Evolutionary conservation across 768 basidiomycete species (phyloP), one percentile per base, ranked within the genome.

Genomic region (Suillus americanus): DNA sequence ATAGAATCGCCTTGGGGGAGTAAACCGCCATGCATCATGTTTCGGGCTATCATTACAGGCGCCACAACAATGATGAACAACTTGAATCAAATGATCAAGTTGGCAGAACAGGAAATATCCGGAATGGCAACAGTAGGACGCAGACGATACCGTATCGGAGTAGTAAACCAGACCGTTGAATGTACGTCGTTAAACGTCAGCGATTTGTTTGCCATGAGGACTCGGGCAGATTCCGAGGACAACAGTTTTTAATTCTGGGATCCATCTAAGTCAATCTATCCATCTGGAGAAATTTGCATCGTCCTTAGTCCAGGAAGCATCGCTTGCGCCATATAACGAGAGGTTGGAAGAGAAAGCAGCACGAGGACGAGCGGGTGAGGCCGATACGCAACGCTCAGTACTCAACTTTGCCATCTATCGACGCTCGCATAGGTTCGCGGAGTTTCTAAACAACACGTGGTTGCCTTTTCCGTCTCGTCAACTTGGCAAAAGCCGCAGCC

Each of bases 381-480:
- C 35, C 53, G 53, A 54, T 54, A n/a, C 30, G 51, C 28, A 53
- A 53, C 28, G 20, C 30, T 53, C 53, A 54, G 53, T 54, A 53
- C 51, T 12, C 51, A 53, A 33, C 30, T 53, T 10, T 53, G 30
- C 28, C 51, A 53, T 53, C 51, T 12, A 35, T 35, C 30, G 53
- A n/a, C 10, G 18, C 53, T 20, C 33, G 50, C 8, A 51, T 28
- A 51, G 28, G 50, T 51, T 51, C 50, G 53, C 53, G 53, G 53
- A 54, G 53, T 54, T 54, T 54, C 12, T 54, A 54, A 54, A 35
- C 20, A 35, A 35, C 53, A 54, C 53, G 53, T 54, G 53, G 53
- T 54, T 54, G 6, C 53, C 53, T 54, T 54, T 54, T 54, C 12
- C 20, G 12, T 33, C 12, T 30, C 16, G 8, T 5, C 33, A 51